A percentile compares a stretch with the other conserved stretches of the same genome.
Conservation (phyloP, 495 filamentous ascomycete species). For the Penicillium simplicissimum region DNA sequence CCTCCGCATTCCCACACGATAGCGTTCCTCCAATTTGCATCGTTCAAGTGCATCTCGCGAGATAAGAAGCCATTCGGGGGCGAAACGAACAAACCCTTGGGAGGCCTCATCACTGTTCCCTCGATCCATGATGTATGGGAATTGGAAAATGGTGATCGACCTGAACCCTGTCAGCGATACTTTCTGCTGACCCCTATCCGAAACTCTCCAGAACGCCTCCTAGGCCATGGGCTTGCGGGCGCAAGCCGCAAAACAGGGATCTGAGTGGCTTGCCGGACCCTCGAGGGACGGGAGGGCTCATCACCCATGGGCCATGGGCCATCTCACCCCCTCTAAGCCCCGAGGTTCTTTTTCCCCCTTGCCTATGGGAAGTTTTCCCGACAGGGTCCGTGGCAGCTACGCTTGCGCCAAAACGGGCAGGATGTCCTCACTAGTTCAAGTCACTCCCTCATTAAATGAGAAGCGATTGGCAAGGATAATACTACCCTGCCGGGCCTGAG, state of each 20-base stretch:
- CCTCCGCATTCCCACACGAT: slow-evolving; percentile 30
- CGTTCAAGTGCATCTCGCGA: background rate
- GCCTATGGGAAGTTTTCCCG: slow-evolving; percentile 22
- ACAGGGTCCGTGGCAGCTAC: slow-evolving; percentile 21
- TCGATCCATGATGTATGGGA: background rate
- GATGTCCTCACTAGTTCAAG: background rate
- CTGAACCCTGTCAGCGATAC: slow-evolving; percentile 1
- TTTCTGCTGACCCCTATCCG: background rate
- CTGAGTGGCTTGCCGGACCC: slow-evolving; percentile 3
- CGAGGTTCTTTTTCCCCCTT: slow-evolving; percentile 11
- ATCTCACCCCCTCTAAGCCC: too few species aligned
- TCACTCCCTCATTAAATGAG: background rate
- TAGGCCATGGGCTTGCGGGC: background rate
- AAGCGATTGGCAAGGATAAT: background rate
- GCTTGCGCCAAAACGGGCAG: background rate
- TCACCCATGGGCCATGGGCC: too few species aligned
- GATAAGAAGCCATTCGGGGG: slow-evolving; percentile 11
- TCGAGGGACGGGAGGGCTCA: slow-evolving; percentile 6
- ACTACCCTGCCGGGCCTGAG: background rate
- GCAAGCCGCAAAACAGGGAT: background rate
- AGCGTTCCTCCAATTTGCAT: slow-evolving; percentile 19
- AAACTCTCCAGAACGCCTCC: slow-evolving; percentile 6
- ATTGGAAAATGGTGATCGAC: background rate
- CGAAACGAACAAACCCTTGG: background rate
- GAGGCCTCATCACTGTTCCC: background rate